These are phyloP conservation scores for Marasmius tenuissimus DNA, from an alignment of 1,284 basidiomycete genomes.

Conservation along the genomic window DNA sequence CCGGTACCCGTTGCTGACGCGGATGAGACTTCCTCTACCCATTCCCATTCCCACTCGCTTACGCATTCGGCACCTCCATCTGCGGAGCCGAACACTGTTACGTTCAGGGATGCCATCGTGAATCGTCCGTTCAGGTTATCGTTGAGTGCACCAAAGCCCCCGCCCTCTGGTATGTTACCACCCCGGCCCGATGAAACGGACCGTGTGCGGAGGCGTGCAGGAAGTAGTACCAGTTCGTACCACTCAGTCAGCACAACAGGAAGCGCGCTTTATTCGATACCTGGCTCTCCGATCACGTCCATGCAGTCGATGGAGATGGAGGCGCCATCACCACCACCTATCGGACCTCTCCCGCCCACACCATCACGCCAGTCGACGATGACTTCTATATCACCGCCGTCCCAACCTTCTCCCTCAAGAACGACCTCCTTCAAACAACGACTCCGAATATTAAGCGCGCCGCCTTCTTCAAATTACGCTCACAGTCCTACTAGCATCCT, in stretches of 20 bases:
- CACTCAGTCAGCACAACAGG: conserved; percentile 12
- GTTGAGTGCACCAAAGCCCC: conserved; percentile 59
- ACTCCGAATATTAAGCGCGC: conserved; percentile 61
- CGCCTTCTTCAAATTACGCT: conserved; percentile 33
- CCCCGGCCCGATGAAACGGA: conserved; percentile 58
- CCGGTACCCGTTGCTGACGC: conserved; percentile 29
- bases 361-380: conserved; percentile 19
- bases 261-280: conserved; percentile 38
- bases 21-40: neutral
- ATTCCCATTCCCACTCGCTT: neutral
- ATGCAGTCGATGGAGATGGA: conserved; percentile 24
- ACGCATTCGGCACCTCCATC: conserved; percentile 23
- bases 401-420: conserved; percentile 27
- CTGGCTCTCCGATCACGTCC: conserved; percentile 41
- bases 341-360: conserved; percentile 41
- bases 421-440: conserved; percentile 55
- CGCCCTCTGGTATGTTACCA: conserved; percentile 54
- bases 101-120: conserved; percentile 49
- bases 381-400: conserved; percentile 15
- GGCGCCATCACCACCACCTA: conserved; percentile 44
- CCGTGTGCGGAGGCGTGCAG: conserved; percentile 23
- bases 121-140: conserved; percentile 58
- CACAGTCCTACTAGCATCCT: conserved; percentile 11
- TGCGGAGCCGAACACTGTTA: conserved; percentile 32
- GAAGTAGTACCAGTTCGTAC: conserved; percentile 30